Base-by-base conservation (phyloP, 352 stramenopile species). In the Halophytophthora batemanensis region DNA sequence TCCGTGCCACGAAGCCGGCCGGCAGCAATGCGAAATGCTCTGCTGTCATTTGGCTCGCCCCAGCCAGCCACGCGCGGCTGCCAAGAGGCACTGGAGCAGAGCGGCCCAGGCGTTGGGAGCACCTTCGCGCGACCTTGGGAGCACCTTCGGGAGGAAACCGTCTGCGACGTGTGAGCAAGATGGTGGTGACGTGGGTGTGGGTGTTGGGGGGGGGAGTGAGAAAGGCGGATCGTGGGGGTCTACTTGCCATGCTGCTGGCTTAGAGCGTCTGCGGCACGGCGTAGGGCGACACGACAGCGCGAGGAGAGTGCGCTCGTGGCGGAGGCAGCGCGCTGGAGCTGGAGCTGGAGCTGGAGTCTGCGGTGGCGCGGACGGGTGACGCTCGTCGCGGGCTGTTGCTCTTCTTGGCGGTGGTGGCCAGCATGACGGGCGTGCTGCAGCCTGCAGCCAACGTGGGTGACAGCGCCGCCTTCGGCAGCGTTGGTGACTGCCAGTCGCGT, bases 31-130 rank as follows among this genome's bases (percentile, higher is more conserved):
- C 50, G 17, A 40, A 53, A 31, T 15, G 8, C 39, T n/a, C n/a
- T n/a, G n/a, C n/a, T n/a, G n/a, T n/a, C n/a, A n/a, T n/a, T n/a
- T n/a, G n/a, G n/a, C n/a, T n/a, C n/a, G n/a, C n/a, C n/a, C n/a
- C n/a, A n/a, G 22, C 44, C 35, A 53, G 41, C 50, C 37, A 36
- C 42, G 45, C 31, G 29, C 14, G 21, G 42, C 43, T 34, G 23
- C 33, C 41, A 38, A 36, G 42, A 64, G 64, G 54, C 73, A 86
- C 71, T 86, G 74, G 77, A 77, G 74, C 73, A 86, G 72, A 85
- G 65, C 61, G 47, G n/a, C 23, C 36, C 42, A 25, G 12, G 48
- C 31, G 41, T 60, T 72, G 50, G 37, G 12, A 41, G 39, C 11
- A 75, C 66, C 51, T 77, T 81, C 56, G 53, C 39, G 60, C 50